Conservation (phyloP, 345 rosid genomes). For the Populus nigra region DNA sequence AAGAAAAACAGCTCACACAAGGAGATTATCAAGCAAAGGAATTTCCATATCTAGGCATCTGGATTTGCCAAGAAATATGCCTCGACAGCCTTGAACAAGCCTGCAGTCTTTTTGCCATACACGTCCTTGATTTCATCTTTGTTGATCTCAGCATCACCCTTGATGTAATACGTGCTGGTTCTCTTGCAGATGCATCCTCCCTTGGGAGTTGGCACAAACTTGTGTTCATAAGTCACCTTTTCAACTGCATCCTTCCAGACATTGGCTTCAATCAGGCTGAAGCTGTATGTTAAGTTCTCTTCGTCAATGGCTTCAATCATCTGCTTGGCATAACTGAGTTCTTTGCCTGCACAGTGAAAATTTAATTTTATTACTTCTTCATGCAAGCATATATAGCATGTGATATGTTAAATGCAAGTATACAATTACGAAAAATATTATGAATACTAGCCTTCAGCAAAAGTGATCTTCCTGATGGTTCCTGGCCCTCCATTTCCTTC, state of each 20-base stretch:
- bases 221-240: neutral
- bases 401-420: neutral
- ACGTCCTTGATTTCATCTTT: neutral
- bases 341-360: neutral
- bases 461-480: constrained; percentile 3
- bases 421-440: too few species aligned
- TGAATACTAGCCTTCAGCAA: neutral
- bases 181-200: constrained; percentile 6
- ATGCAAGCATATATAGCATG: neutral
- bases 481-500: constrained; percentile 1
- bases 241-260: neutral
- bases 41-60: neutral
- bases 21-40: neutral
- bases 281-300: neutral
- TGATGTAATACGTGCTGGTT: neutral
- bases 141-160: neutral
- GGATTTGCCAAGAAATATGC: constrained; percentile 2
- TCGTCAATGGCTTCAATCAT: neutral
- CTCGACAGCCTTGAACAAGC: constrained; percentile 2
- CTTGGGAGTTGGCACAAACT: neutral
- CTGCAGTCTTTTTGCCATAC: neutral
- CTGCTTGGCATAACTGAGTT: neutral
- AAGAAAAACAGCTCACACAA: too few species aligned
- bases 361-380: neutral
- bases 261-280: neutral